These are phyloP conservation scores for Chalciporus piperatus DNA, from an alignment of 768 basidiomycete genomes.

Conservation along the genomic window DNA sequence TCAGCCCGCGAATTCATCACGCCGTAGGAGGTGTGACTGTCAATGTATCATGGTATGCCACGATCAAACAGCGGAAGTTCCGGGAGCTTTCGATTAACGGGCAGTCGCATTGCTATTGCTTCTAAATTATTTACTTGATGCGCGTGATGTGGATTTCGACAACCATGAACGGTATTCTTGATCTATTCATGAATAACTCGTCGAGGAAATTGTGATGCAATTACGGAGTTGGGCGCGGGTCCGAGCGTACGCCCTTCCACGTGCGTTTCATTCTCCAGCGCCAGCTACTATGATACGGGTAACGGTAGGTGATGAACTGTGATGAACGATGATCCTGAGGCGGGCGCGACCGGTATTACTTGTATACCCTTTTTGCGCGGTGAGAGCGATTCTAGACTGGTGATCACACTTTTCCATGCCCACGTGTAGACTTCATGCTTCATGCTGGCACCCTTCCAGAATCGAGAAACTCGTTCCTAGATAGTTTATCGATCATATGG, in stretches of 20 bases:
- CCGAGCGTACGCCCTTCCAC: constrained; percentile 11
- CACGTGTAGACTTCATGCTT: no score
- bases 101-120: no score
- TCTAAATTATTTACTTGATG: no score
- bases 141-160: no score
- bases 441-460: no score
- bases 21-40: background rate
- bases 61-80: constrained; percentile 5
- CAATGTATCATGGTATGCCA: background rate
- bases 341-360: no score
- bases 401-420: background rate
- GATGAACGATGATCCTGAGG: background rate
- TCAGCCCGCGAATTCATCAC: background rate
- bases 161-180: no score
- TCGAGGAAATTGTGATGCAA: background rate
- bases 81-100: no score
- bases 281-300: background rate
- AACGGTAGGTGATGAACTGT: no score
- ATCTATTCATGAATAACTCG: background rate
- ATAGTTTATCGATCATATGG: no score
- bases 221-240: constrained; percentile 8
- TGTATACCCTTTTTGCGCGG: no score
- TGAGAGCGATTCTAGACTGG: background rate
- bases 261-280: constrained; percentile 14
- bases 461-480: no score